Evolutionary conservation across 352 stramenopile species (phyloP).

Genomic region (Achlya hypogyna): DNA sequence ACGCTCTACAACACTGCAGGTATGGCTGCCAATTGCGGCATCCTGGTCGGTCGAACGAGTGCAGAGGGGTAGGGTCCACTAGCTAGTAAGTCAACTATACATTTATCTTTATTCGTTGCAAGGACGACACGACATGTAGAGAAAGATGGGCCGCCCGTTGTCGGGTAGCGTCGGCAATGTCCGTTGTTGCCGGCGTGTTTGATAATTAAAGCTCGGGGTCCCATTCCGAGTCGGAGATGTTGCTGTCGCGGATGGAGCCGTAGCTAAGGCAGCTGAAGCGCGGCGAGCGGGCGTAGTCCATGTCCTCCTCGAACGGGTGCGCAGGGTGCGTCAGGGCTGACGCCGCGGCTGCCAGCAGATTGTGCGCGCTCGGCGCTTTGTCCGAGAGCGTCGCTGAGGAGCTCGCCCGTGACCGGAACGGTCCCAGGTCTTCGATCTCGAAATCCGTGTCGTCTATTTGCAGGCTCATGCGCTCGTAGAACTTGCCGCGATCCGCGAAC

Average conservation of each 20-base stretch:
- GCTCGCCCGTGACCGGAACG: background rate
- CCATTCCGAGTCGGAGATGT: slow-evolving; percentile 1
- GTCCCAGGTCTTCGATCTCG: slow-evolving; percentile 7
- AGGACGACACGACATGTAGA: background rate
- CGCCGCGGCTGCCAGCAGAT: background rate
- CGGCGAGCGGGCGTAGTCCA: slow-evolving; percentile 10
- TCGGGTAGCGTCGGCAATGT: background rate
- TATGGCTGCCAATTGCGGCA: too few relatives aligned
- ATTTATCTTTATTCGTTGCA: too few relatives aligned
- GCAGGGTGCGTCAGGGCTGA: background rate
- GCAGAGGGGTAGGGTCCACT: too few relatives aligned
- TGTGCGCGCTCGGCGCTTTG: background rate
- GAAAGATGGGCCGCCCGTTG: background rate
- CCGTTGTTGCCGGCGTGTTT: background rate
- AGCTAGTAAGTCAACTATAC: too few relatives aligned
- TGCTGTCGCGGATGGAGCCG: slow-evolving; percentile 11
- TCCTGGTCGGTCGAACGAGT: too few relatives aligned
- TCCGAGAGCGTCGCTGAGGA: background rate
- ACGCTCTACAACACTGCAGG: too few relatives aligned
- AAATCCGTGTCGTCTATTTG: slow-evolving; percentile 11
- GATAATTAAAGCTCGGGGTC: slow-evolving; percentile 19
- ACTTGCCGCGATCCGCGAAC: background rate
- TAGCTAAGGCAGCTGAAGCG: slow-evolving; percentile 17
- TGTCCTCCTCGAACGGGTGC: background rate
- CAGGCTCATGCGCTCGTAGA: background rate